Percentiles rank a stretch among this genome's conserved stretches.
Conservation (phyloP, 2,329 filamentous ascomycete genomes). For the Plectosphaerella sp. region DNA sequence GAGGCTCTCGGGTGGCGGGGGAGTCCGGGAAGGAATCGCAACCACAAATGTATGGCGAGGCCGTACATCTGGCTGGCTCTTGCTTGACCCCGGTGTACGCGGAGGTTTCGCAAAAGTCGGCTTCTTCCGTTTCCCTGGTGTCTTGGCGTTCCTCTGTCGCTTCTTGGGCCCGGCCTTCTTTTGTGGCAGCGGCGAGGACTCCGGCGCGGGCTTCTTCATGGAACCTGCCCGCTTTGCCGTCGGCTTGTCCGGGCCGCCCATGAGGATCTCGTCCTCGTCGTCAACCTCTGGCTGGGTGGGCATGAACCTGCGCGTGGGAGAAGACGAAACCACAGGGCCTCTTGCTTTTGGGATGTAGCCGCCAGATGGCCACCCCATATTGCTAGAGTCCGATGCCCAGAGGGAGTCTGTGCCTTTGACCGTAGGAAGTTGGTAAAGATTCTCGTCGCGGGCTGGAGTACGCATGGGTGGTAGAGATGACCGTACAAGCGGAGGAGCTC, state of each 20-base stretch:
- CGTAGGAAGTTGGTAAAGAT: slow-evolving; percentile 8
- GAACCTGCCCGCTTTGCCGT: background rate
- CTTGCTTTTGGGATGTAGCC: background rate
- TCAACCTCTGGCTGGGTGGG: slow-evolving; percentile 13
- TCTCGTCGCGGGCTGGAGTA: slow-evolving; percentile 3
- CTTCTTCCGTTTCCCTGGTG: too few relatives aligned
- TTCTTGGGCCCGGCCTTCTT: too few relatives aligned
- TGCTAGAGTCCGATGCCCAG: slow-evolving; percentile 6
- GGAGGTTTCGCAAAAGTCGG: too few relatives aligned
- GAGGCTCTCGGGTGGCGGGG: background rate
- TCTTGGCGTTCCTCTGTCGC: too few relatives aligned
- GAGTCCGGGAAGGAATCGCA: background rate
- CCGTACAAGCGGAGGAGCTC: slow-evolving; percentile 26
- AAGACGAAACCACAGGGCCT: background rate
- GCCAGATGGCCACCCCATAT: background rate
- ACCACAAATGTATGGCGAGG: background rate
- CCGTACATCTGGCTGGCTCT: background rate
- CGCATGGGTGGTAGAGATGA: slow-evolving; percentile 12
- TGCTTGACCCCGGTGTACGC: too few relatives aligned
- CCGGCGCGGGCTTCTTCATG: too few relatives aligned
- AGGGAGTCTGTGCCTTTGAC: slow-evolving; percentile 6
- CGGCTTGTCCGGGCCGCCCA: background rate
- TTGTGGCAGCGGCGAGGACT: too few relatives aligned
- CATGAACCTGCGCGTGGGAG: slow-evolving; percentile 6
- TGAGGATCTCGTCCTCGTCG: slow-evolving; percentile 25